phyloP scores from a whole-genome alignment of 345 rosid genomes.

The Ceriops zippeliana region DNA sequence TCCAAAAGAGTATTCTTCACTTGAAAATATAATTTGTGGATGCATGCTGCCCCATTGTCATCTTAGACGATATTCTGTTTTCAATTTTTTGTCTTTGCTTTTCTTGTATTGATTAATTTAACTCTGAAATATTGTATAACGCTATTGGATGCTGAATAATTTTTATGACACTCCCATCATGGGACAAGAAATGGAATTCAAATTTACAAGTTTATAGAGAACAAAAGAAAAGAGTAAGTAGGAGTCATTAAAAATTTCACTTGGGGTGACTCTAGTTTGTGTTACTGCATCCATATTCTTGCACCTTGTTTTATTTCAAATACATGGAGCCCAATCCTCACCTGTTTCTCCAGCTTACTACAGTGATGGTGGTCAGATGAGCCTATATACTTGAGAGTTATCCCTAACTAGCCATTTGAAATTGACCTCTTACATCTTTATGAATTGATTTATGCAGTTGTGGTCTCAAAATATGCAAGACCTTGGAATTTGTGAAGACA shows the following conservation, averaged over 20 bases:
- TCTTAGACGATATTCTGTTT: background rate
- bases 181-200: background rate
- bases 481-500: constrained; percentile 78
- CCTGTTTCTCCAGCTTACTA: background rate
- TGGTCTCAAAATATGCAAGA: constrained; percentile 88
- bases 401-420: background rate
- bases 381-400: background rate
- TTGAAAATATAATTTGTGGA: too few species aligned
- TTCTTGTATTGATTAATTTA: background rate
- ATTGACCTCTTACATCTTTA: constrained; percentile 1
- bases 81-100: background rate
- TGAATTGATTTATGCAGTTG: constrained; percentile 41
- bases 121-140: background rate
- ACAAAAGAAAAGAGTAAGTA: background rate
- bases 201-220: background rate
- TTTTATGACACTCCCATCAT: background rate
- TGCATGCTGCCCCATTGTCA: background rate
- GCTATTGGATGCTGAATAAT: background rate
- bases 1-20: too few species aligned
- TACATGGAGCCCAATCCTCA: background rate
- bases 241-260: background rate
- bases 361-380: background rate
- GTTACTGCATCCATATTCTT: background rate
- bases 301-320: background rate
- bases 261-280: background rate